Evolutionary conservation across 1,139 yeast genomes (phyloP).

Genomic region (Magnusiomyces clavatus): DNA sequence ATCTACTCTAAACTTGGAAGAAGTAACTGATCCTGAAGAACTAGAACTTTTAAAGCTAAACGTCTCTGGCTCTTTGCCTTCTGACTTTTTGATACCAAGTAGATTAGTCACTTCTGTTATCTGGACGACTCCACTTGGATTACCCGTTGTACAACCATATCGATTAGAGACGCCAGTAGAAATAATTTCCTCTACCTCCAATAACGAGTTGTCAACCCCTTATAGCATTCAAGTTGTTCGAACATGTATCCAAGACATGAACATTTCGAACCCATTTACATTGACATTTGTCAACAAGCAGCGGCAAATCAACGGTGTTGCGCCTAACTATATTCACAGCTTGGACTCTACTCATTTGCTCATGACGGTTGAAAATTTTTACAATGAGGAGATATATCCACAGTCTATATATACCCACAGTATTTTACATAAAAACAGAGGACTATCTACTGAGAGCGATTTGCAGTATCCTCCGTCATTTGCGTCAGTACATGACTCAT

Average conservation of each 20-base stretch:
- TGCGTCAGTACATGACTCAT: slow-evolving; percentile 97
- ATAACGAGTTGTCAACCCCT: too few species aligned
- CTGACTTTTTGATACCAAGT: neutral
- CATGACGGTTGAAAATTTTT: slow-evolving; percentile 49
- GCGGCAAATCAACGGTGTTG: slow-evolving; percentile 81
- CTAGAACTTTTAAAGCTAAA: too few species aligned
- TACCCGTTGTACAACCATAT: slow-evolving; percentile 89
- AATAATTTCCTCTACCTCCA: slow-evolving; percentile 24
- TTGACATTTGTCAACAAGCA: slow-evolving; percentile 66
- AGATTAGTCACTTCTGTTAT: slow-evolving; percentile 74
- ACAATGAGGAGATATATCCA: neutral
- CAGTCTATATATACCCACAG: neutral
- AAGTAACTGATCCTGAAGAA: neutral
- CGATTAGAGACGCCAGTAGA: slow-evolving; percentile 52
- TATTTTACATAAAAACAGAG: too few species aligned
- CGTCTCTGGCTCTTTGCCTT: too few species aligned
- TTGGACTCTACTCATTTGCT: slow-evolving; percentile 97
- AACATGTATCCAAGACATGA: slow-evolving; percentile 73
- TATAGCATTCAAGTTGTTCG: slow-evolving; percentile 28
- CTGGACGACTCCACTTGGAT: slow-evolving; percentile 94
- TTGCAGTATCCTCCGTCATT: slow-evolving; percentile 40
- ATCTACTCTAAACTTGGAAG: neutral
- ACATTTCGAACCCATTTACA: slow-evolving; percentile 68
- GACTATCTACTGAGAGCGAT: too few species aligned
- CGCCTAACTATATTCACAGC: slow-evolving; percentile 94